Conservation (phyloP, 495 filamentous ascomycete species). For the Penicillium argentinense region DNA sequence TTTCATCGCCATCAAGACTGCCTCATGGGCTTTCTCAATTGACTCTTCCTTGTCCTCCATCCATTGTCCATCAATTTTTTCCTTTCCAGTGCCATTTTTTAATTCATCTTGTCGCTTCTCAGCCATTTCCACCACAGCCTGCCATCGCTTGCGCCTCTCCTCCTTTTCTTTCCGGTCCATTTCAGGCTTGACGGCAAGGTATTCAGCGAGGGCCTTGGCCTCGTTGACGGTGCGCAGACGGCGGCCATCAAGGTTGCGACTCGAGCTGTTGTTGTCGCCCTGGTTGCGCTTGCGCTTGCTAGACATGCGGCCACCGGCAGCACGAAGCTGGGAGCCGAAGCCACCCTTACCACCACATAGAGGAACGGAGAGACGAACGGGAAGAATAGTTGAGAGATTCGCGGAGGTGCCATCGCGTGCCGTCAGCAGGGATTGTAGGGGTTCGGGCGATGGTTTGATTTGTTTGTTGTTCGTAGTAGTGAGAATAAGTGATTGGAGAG, state of each 20-base stretch:
- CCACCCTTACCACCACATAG: conserved; percentile 93
- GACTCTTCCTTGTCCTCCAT: conserved; percentile 88
- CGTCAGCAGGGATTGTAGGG: conserved; percentile 30
- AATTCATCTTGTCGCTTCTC: conserved; percentile 81
- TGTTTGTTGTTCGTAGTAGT: conserved; percentile 80
- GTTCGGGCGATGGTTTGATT: conserved; percentile 45
- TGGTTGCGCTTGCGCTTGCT: conserved; percentile 83
- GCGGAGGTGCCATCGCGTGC: conserved; percentile 24
- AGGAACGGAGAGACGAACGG: conserved; percentile 72
- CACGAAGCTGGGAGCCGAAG: conserved; percentile 95
- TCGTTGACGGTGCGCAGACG: conserved; percentile 88
- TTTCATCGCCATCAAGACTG: conserved; percentile 75
- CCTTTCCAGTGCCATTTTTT: conserved; percentile 61
- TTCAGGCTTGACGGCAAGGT: conserved; percentile 91
- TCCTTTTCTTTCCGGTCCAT: conserved; percentile 94
- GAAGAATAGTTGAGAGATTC: conserved; percentile 68
- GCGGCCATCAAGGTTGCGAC: conserved; percentile 89
- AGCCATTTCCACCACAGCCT: conserved; percentile 77
- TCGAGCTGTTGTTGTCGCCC: conserved; percentile 83
- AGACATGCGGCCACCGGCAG: conserved; percentile 96
- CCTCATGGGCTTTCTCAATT: conserved; percentile 78
- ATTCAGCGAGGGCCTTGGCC: conserved; percentile 92
- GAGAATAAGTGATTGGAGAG: conserved; percentile 60
- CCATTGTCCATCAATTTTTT: conserved; percentile 85
- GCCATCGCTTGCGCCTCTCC: conserved; percentile 74